Percentiles rank a stretch among this genome's conserved stretches.
Conservation (phyloP, 129 eudicot species). For the Escallonia rubra region DNA sequence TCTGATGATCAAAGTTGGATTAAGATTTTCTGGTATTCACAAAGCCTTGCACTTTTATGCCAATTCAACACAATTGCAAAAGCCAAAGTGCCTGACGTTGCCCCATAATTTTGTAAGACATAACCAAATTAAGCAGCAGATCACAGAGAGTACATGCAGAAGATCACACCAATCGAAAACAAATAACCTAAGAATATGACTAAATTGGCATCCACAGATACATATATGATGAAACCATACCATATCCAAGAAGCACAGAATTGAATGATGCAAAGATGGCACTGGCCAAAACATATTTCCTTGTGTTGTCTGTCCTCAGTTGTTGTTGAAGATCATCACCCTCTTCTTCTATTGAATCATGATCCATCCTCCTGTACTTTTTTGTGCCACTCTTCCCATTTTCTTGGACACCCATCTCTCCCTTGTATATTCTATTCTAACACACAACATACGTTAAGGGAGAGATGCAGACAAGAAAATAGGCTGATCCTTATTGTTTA, state of each 20-base stretch:
- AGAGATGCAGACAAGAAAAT: neutral
- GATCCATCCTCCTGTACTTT: conserved; percentile 68
- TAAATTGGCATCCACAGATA: neutral
- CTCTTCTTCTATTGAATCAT: conserved; percentile 29
- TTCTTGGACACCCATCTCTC: conserved; percentile 28
- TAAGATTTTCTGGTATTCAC: too few relatives aligned
- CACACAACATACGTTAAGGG: neutral
- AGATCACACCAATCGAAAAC: neutral
- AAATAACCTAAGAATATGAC: neutral
- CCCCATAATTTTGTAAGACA: neutral
- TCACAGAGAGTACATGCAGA: neutral
- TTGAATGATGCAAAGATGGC: conserved; percentile 78
- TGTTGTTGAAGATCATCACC: conserved; percentile 27
- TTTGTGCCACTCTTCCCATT: conserved; percentile 39
- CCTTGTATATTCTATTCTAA: too few relatives aligned
- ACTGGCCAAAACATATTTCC: conserved; percentile 71
- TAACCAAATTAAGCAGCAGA: neutral
- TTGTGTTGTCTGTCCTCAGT: conserved; percentile 28
- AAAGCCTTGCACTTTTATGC: neutral
- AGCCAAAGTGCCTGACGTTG: neutral
- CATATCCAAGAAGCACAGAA: conserved; percentile 78
- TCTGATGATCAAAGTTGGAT: too few relatives aligned
- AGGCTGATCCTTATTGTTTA: neutral
- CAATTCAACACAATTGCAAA: neutral
- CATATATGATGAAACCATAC: conserved; percentile 12